A percentile compares a stretch with the other conserved stretches of the same genome.
Evolutionary conservation across 805 yeast genomes (phyloP).

Genomic region (Candida caryicola): DNA sequence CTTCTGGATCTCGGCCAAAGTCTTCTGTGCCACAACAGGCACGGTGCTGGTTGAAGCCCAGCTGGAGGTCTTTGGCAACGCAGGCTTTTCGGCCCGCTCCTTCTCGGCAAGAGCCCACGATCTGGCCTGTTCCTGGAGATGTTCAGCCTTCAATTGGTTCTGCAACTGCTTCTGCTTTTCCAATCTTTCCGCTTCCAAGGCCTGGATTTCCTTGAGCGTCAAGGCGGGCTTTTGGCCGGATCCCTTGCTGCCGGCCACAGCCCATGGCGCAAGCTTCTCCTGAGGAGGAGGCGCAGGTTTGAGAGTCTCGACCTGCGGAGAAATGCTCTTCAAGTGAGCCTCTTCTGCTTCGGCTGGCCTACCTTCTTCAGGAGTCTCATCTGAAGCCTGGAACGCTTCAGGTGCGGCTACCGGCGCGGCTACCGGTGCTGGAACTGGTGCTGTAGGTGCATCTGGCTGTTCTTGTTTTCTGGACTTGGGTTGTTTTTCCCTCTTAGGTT

Average conservation of each 20-base stretch:
- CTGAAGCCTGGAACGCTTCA: not conserved
- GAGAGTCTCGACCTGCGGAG: slow-evolving; percentile 11
- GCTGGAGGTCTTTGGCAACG: slow-evolving; percentile 40
- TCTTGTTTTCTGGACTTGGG: slow-evolving; percentile 1
- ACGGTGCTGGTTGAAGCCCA: slow-evolving; percentile 37
- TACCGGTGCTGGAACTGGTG: not conserved
- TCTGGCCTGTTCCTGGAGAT: slow-evolving; percentile 15
- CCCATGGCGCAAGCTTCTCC: slow-evolving; percentile 53
- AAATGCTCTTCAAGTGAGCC: not conserved
- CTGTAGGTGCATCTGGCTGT: not conserved
- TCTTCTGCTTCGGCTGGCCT: not conserved
- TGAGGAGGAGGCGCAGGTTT: slow-evolving; percentile 16
- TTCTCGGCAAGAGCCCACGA: slow-evolving; percentile 19
- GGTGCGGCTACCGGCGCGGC: not conserved
- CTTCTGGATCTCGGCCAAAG: slow-evolving; percentile 59
- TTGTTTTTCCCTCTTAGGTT: not conserved
- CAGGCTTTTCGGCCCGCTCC: slow-evolving; percentile 24
- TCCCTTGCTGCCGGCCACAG: slow-evolving; percentile 25
- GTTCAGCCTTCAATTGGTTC: slow-evolving; percentile 23
- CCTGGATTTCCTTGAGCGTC: slow-evolving; percentile 51
- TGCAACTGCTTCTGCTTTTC: slow-evolving; percentile 39
- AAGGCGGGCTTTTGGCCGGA: slow-evolving; percentile 32
- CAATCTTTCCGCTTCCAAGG: slow-evolving; percentile 44
- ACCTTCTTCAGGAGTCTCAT: not conserved
- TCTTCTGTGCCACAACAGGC: slow-evolving; percentile 38